Percentiles rank a stretch among this genome's conserved stretches.
phyloP scores from a whole-genome alignment of 495 filamentous ascomycete species.

The Venustampulla echinocandica region DNA sequence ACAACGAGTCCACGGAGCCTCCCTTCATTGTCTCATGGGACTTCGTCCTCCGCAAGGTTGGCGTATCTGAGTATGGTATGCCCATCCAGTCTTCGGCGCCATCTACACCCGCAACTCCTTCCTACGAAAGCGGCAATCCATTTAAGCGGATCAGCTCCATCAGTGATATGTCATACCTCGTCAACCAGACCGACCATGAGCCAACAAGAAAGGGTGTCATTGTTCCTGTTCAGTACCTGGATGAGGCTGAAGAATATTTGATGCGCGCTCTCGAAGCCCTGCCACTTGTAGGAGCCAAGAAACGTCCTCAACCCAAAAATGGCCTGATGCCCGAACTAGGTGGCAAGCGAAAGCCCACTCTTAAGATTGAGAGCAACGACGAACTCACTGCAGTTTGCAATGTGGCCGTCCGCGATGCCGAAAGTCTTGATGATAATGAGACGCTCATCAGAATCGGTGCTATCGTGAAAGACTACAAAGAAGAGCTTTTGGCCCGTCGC shows the following conservation, averaged over 20 bases:
- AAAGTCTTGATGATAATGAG: slow-evolving; percentile 76
- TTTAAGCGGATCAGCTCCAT: slow-evolving; percentile 86
- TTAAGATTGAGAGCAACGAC: slow-evolving; percentile 45
- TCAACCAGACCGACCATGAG: slow-evolving; percentile 57
- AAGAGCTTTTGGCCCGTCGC: slow-evolving; percentile 68
- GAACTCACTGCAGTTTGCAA: slow-evolving; percentile 88
- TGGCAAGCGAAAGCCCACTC: slow-evolving; percentile 53
- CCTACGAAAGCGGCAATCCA: slow-evolving; percentile 43
- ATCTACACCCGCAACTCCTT: slow-evolving; percentile 81
- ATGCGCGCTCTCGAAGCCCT: slow-evolving; percentile 75
- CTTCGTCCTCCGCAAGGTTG: slow-evolving; percentile 86
- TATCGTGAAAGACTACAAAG: slow-evolving; percentile 72
- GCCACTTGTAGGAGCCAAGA: slow-evolving; percentile 46
- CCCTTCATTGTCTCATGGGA: slow-evolving; percentile 90
- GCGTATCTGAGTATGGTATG: slow-evolving; percentile 78
- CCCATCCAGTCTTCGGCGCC: slow-evolving; percentile 64
- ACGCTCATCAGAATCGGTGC: slow-evolving; percentile 64
- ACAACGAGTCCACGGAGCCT: slow-evolving; percentile 60
- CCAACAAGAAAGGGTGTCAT: slow-evolving; percentile 89
- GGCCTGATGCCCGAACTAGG: slow-evolving; percentile 60
- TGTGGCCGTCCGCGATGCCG: slow-evolving; percentile 82
- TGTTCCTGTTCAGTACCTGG: slow-evolving; percentile 82
- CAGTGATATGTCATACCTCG: slow-evolving; percentile 88
- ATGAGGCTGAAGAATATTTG: slow-evolving; percentile 84
- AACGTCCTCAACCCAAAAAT: slow-evolving; percentile 33